Base-by-base conservation (phyloP, 2,329 filamentous ascomycete species). In the Neonectria punicea region DNA sequence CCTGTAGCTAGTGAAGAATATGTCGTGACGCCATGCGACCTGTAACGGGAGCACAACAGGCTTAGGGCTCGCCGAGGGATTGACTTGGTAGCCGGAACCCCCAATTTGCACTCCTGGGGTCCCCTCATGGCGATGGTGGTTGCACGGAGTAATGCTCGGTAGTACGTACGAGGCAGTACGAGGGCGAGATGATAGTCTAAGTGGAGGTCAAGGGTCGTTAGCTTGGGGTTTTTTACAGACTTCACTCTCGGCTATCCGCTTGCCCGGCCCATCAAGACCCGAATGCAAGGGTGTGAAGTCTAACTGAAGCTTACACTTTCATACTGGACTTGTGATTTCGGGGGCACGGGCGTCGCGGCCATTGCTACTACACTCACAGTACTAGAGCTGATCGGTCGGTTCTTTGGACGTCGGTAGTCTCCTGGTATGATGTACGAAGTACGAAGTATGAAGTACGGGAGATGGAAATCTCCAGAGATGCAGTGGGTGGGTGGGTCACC, bases 361-460 rank as follows among this genome's bases (percentile, higher is more conserved):
- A 58, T 51, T 47, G 4, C n/a, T n/a, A 18, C 34, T 57, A 39
- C 53, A 53, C 14, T 7, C 34, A 11, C 14, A 36, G 13, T 36
- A 36, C 14, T 14, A 16, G 7, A 39, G 14, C 36, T n/a, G 39
- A 13, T 8, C 22, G 22, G 20, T 28, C 22, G 28, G 28, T 53
- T 28, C 32, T 60, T 43, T 47, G 39, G 53, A 51, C 34, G 53
- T 57, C 49, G 60, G 47, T 36, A 58, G 53, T 58, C 53, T 36
- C 25, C 22, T 22, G 25, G 25, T 25, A 6, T 25, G 4, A 25
- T 5, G 25, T 6, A 25, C 25, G 25, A 25, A 6, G 25, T 25
- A 25, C 25, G 25, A 25, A 25, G 25, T 25, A 25, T 25, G 25
- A 25, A 25, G 25, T 25, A n/a, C 6, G 36, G 36, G 36, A 51